Evolutionary conservation across 2,329 filamentous ascomycete genomes (phyloP), one percentile per base, ranked within the genome.

Genomic region (Ophiobolus disseminans): DNA sequence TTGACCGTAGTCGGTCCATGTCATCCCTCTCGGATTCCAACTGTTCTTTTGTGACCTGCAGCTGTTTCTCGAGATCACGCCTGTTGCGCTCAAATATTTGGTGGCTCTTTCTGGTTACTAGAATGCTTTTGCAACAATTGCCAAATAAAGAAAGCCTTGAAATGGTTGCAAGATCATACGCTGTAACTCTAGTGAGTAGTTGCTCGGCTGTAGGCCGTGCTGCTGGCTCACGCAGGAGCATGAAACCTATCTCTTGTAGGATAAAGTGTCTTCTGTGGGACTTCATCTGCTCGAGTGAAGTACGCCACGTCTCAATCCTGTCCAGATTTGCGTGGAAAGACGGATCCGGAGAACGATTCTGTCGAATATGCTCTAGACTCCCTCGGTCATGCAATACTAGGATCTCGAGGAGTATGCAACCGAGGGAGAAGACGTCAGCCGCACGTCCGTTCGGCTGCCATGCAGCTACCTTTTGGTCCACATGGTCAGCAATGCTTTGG

Each of bases 391-490:
- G 41, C 6, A 88, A 84, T 16, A 84, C 84, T 17, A 90, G 63
- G 30, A 91, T 79, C 56, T 91, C 88, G 6, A 90, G 78, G 51
- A 88, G 86, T 43, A 91, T 78, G 66, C 87, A 88, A 10, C 85
- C 88, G 1, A 91, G 77, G 2, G 86, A 88, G 72, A 88, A 91
- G 22, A 91, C 77, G 65, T 91, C 88, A 32, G 85, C 82, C 58
- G 58, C 53, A 3, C 60, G 49, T 3, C 62, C 59, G 28, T 14
- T 45, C 1, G 40, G 41, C 21, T 53, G 34, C 23, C 39, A 58
- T 10, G 35, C 31, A 10, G 47, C 51, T 30, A 62, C 42, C 42
- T 45, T 8, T 11, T 9, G 20, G 23, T 30, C 1, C 8, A 21
- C 5, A 19, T 20, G 20, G 8, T 11, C 32, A 19, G 17, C 5